Evolutionary conservation across 345 rosid species (phyloP), one percentile per base, ranked within the genome.

Genomic region (Pistacia integerrima): DNA sequence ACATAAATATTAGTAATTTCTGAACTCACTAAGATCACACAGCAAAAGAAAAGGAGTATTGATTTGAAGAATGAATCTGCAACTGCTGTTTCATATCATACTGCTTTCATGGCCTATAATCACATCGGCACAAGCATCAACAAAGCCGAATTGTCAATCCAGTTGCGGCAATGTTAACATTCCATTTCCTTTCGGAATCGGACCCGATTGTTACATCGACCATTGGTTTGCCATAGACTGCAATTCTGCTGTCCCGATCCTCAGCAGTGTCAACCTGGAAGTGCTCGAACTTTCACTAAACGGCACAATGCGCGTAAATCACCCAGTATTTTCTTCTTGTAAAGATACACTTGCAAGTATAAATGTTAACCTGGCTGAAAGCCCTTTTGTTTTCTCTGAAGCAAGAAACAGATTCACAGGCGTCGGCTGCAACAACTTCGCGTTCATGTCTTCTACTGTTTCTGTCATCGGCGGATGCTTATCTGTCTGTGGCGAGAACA

Each of bases 131-230:
- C 41, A 52, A 1, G 18, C 17, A 30, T 14, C 8, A 36, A 18
- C 48, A 16, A 56, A 70, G 63, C 25, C 5, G 18, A 8, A 5
- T 54, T 55, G 49, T 70, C 16, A 28, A 1, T 13, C 30, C 1
- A 17, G 4, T 4, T 55, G 62, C 35, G 28, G 51, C 35, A 18
- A 70, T 10, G 63, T 55, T 3, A 0, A 46, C 49, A 55, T 70
- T 70, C 48, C 49, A 57, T 33, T 33, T 17, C 63, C 73, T 1
- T 70, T 55, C 11, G 51, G 63, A 70, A 70, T 70, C 1, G 62
- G 49, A 55, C 10, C 16, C 0, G 5, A 8, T 35, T 70, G 62
- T 8, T 55, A 1, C 38, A 25, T 44, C 7, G 18, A n/a, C 1
- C 0, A 1, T 44, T 11, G 14, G 55, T 67, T 41, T 46, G 70